These are phyloP conservation scores for Fusarium tricinctum DNA, from an alignment of 2,329 filamentous ascomycete genomes.

Conservation along the genomic window DNA sequence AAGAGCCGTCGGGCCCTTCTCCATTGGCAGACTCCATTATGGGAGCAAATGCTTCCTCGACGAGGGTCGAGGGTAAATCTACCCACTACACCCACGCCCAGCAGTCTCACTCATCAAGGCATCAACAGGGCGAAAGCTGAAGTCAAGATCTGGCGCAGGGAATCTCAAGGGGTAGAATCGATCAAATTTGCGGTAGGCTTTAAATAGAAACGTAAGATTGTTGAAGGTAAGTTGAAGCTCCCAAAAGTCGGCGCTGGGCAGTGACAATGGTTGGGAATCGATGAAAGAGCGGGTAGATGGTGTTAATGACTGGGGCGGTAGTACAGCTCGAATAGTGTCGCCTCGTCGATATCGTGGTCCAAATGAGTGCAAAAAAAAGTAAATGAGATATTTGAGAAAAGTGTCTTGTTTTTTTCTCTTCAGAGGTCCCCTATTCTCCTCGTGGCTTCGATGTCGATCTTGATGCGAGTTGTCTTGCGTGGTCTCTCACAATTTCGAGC, in stretches of 20 bases:
- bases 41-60: conserved; percentile 45
- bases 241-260: conserved; percentile 42
- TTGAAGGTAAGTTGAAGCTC: conserved; percentile 23
- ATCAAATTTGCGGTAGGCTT: conserved; percentile 7
- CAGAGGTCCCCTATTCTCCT: conserved; percentile 48
- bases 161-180: conserved; percentile 1
- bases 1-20: conserved; percentile 80
- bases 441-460: conserved; percentile 49
- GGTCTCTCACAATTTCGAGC: conserved; percentile 51
- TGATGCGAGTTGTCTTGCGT: conserved; percentile 49
- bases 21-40: conserved; percentile 53
- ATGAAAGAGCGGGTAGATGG: conserved; percentile 38
- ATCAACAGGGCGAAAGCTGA: conserved; percentile 42
- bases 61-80: conserved; percentile 50
- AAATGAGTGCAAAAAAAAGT: conserved; percentile 20
- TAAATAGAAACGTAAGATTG: conserved; percentile 7
- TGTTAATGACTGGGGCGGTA: conserved; percentile 37
- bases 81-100: conserved; percentile 56
- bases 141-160: conserved; percentile 22
- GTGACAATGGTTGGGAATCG: conserved; percentile 46
- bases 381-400: conserved; percentile 29
- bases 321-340: conserved; percentile 34
- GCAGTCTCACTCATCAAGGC: conserved; percentile 49
- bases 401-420: conserved; percentile 41
- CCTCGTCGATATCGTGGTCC: conserved; percentile 13